A percentile compares a stretch with the other conserved stretches of the same genome.
Evolutionary conservation across 2,329 filamentous ascomycete species (phyloP).

Genomic region (Ceratocystiopsis sp.): DNA sequence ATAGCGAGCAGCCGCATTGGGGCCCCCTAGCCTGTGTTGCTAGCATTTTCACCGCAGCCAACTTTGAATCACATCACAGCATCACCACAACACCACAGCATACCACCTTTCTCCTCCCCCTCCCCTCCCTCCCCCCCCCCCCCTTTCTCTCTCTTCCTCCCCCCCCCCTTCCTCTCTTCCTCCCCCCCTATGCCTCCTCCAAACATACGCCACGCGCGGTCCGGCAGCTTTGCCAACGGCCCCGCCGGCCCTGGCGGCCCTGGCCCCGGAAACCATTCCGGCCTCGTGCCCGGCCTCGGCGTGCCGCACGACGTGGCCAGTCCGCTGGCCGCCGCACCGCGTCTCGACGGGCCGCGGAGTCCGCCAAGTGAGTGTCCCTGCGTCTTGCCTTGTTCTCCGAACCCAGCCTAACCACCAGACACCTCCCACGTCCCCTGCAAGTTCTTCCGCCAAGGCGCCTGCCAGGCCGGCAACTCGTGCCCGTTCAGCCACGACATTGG

Average conservation of each 20-base stretch:
- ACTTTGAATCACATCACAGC: no score
- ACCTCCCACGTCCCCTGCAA: conserved; percentile 98
- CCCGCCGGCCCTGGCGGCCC: no score
- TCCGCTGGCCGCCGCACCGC: conserved; percentile 19
- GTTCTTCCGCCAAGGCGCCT: conserved; percentile 93
- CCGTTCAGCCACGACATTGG: conserved; percentile 92
- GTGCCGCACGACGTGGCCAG: conserved; percentile 16
- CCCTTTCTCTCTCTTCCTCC: background rate
- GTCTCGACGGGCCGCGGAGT: conserved; percentile 44
- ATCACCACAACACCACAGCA: no score
- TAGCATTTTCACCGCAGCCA: no score
- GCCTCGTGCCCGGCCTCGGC: conserved; percentile 22
- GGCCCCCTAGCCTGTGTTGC: no score
- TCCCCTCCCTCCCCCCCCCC: no score
- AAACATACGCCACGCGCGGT: conserved; percentile 30
- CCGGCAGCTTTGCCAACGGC: conserved; percentile 32
- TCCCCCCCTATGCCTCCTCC: conserved; percentile 12
- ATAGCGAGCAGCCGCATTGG: no score
- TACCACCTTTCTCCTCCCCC: no score
- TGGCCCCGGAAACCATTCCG: no score
- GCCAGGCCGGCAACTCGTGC: conserved; percentile 89
- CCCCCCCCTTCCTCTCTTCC: background rate
- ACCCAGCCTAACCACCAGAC: conserved; percentile 34
- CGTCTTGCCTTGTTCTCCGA: background rate
- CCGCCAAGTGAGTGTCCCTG: conserved; percentile 36